A percentile compares a stretch with the other conserved stretches of the same genome.
Evolutionary conservation across 306 rosid genomes (phyloP).

Genomic region (Clitoria ternatea): DNA sequence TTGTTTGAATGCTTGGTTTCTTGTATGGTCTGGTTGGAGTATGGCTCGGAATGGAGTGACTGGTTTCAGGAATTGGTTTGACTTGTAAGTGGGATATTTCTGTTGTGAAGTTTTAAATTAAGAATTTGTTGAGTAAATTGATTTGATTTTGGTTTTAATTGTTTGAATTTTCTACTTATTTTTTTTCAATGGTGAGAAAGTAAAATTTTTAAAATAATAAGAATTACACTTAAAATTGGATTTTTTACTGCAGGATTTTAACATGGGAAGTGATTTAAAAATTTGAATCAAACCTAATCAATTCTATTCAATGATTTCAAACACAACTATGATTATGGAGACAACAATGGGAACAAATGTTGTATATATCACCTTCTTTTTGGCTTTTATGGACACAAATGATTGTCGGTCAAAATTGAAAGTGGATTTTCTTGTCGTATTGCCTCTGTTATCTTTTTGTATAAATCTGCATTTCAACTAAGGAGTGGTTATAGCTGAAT

Average conservation of each 20-base stretch:
- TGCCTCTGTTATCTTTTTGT: neutral
- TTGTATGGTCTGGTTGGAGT: neutral
- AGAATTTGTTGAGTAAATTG: neutral
- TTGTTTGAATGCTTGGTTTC: neutral
- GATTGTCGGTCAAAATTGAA: slow-evolving; percentile 5
- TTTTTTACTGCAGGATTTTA: neutral
- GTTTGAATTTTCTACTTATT: neutral
- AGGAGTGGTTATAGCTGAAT: neutral
- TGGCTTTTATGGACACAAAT: neutral
- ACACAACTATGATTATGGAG: neutral
- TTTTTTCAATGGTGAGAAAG: neutral
- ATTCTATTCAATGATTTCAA: slow-evolving; percentile 2
- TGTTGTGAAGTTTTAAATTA: neutral
- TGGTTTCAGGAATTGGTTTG: neutral
- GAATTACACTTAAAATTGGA: neutral
- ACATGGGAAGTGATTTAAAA: neutral
- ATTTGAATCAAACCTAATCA: neutral
- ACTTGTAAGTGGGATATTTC: neutral
- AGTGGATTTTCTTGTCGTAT: neutral
- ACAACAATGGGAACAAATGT: neutral
- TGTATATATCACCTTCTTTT: neutral
- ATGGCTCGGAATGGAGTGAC: neutral
- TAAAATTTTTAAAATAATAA: neutral
- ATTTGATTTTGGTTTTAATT: neutral
- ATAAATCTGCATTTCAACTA: neutral